Evolutionary conservation across 345 rosid species (phyloP).

Genomic region (Camelina sativa): DNA sequence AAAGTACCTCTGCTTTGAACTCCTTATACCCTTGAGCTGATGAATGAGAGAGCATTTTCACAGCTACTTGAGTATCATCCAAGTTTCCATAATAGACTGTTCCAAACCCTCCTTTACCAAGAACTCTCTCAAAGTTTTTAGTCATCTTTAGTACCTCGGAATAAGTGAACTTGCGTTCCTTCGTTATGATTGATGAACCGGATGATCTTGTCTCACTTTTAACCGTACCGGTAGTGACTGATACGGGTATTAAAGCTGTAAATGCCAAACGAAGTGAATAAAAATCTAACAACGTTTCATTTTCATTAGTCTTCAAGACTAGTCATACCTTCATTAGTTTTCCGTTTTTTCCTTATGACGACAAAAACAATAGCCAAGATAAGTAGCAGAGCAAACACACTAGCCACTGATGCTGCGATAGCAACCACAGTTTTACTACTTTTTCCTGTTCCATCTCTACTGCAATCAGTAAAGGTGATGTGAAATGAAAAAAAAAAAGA

Average conservation of each 20-base stretch:
- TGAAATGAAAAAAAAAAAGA: neutral
- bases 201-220: constrained; percentile 15
- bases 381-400: constrained; percentile 22
- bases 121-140: constrained; percentile 42
- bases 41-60: constrained; percentile 46
- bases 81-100: constrained; percentile 44
- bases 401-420: constrained; percentile 28
- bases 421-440: neutral
- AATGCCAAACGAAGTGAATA: neutral
- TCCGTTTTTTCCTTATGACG: neutral
- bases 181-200: constrained; percentile 25
- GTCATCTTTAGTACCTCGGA: constrained; percentile 42
- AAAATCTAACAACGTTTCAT: neutral
- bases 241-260: neutral
- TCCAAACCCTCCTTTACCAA: constrained; percentile 49
- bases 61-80: constrained; percentile 45
- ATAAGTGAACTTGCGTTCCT: constrained; percentile 35
- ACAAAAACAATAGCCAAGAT: constrained; percentile 24
- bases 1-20: constrained; percentile 48
- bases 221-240: neutral
- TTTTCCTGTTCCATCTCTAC: neutral
- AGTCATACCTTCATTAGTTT: constrained; percentile 2
- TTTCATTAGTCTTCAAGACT: neutral
- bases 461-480: constrained; percentile 1
- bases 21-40: constrained; percentile 47